A percentile compares a stretch with the other conserved stretches of the same genome.
Conservation (phyloP, 176 grass and related monocot species). For the Cocos nucifera region DNA sequence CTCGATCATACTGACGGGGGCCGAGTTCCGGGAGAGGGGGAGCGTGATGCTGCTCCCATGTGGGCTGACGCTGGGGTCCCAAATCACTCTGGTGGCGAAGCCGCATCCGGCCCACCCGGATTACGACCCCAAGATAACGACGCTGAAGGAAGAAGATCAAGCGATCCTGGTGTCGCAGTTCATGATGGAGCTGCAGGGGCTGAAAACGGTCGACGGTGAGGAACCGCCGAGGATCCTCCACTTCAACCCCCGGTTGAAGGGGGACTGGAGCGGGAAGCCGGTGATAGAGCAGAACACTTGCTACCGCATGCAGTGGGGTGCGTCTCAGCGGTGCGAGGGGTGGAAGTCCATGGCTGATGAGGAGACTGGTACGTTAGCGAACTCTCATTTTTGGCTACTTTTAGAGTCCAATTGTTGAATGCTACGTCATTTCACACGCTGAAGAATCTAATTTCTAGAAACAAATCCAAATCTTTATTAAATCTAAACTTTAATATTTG, state of each 20-base stretch:
- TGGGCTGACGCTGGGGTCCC: conserved; percentile 76
- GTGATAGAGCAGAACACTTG: conserved; percentile 98
- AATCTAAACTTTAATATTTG: too few relatives aligned
- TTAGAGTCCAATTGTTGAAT: too few relatives aligned
- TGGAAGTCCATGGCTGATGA: conserved; percentile 49
- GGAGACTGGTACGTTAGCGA: conserved; percentile 58
- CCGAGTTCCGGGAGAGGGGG: conserved; percentile 24
- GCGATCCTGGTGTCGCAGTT: conserved; percentile 88
- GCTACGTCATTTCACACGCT: too few relatives aligned
- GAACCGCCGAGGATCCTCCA: conserved; percentile 86
- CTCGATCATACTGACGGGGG: conserved; percentile 34
- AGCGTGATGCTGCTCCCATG: conserved; percentile 60
- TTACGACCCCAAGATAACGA: conserved; percentile 51
- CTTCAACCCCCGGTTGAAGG: conserved; percentile 88
- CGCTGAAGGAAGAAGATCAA: conserved; percentile 33
- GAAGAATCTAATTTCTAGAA: too few relatives aligned
- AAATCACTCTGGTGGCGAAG: conserved; percentile 77
- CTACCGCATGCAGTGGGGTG: conserved; percentile 95
- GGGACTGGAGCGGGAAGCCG: conserved; percentile 68
- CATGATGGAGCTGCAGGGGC: conserved; percentile 79
- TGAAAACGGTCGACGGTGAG: conserved; percentile 85
- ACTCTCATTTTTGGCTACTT: conserved; percentile 1
- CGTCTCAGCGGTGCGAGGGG: conserved; percentile 64
- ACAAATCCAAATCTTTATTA: too few relatives aligned
- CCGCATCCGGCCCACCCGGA: conserved; percentile 37